Evolutionary conservation across 352 stramenopile species (phyloP).

Genomic region (Phytopythium vexans): DNA sequence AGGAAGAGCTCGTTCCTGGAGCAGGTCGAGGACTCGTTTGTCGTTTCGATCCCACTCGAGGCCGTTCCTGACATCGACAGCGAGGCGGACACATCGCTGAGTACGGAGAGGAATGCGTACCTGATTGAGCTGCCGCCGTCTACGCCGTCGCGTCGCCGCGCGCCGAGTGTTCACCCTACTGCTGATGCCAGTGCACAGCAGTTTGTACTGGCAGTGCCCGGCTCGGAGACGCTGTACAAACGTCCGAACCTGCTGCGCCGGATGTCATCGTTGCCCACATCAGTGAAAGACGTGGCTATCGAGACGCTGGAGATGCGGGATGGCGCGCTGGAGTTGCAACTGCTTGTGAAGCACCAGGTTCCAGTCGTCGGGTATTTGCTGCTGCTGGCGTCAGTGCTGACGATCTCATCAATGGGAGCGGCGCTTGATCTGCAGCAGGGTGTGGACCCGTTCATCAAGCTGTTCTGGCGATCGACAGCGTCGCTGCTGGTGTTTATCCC

Average conservation of each 20-base stretch:
- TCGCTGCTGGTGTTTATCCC: constrained; percentile 72
- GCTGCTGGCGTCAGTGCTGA: constrained; percentile 60
- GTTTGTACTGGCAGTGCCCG: constrained; percentile 75
- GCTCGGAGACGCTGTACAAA: constrained; percentile 47
- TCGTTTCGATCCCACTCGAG: constrained; percentile 78
- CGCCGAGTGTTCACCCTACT: constrained; percentile 5
- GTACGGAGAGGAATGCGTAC: constrained; percentile 60
- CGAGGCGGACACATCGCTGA: constrained; percentile 14
- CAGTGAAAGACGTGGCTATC: constrained; percentile 68
- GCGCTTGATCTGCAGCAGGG: constrained; percentile 66
- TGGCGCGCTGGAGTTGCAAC: constrained; percentile 59
- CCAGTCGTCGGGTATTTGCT: constrained; percentile 76
- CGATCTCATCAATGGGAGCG: constrained; percentile 74
- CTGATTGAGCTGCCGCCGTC: constrained; percentile 71
- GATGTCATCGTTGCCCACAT: constrained; percentile 58
- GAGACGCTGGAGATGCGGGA: constrained; percentile 71
- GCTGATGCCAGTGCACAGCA: constrained; percentile 24
- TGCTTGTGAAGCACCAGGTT: constrained; percentile 73
- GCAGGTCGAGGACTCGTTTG: constrained; percentile 68
- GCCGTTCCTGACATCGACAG: constrained; percentile 20
- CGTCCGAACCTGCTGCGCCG: constrained; percentile 55
- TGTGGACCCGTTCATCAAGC: constrained; percentile 79
- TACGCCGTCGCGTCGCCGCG: constrained; percentile 30
- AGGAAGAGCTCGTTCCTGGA: constrained; percentile 75
- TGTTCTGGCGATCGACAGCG: constrained; percentile 79